Evolutionary conservation across 2,329 filamentous ascomycete species (phyloP), one percentile per base, ranked within the genome.

Genomic region (Epichloe bromicola): DNA sequence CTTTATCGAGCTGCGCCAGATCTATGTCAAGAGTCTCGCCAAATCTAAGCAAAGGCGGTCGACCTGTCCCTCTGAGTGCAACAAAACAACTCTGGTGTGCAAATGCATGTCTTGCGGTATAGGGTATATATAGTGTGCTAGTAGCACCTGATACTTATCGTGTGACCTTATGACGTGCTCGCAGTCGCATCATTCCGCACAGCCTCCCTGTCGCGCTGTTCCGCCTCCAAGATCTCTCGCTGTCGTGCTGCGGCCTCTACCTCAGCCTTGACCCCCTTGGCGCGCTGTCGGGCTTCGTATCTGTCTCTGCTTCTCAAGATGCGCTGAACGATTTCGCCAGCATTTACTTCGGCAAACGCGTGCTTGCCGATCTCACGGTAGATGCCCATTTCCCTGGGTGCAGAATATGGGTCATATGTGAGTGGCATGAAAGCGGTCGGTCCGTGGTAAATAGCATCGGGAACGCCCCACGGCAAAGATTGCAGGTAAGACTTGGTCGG

Each of bases 361-460:
- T 98, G 93, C 48, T 73, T 67, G 11, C 79, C 78, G 41, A 95
- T 83, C 64, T 95, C 80, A 40, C 74, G 77, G 73, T 95, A 95
- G 63, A 98, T 88, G 36, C 85, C 84, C 74, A 95, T 81, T 46
- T 76, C 73, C 67, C 90, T 93, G 49, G 89, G 83, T 14, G 82
- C 87, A 30, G 76, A 74, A 70, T 97, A 96, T 1, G 86, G 86
- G 61, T 90, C 86, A 63, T 86, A 86, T 5, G 82, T 87, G 23
- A 82, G 64, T 62, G 82, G 86, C 73, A 95, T 93, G 65, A 95
- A 96, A 12, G 86, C 79, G 0, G 93, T 98, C 6, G 89, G 88
- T n/a, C 93, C 93, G 69, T 98, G 93, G 68, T 97, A 98, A 54
- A 98, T 87, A 30, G 82, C 85, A 60, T 84, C 75, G 14, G 89